phyloP scores from a whole-genome alignment of 768 basidiomycete genomes.

The Neoboletus subvelutipes region DNA sequence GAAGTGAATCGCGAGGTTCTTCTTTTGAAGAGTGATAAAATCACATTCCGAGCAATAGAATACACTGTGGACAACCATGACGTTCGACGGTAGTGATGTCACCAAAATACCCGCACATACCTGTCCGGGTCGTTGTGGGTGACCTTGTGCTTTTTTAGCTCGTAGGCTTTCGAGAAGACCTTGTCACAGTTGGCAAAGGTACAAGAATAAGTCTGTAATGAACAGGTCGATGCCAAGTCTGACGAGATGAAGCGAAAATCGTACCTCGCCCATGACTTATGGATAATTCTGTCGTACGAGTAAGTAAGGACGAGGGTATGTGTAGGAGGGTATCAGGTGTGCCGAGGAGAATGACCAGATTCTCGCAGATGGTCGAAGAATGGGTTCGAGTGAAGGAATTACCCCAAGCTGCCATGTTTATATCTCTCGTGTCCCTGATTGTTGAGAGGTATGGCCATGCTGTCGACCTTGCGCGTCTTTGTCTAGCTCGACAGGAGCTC shows the following conservation, averaged over 20 bases:
- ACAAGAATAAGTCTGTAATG: conserved; percentile 16
- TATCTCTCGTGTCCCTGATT: conserved; percentile 8
- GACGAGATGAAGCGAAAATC: neutral
- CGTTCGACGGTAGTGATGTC: neutral
- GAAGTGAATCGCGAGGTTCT: conserved; percentile 20
- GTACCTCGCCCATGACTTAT: conserved; percentile 16
- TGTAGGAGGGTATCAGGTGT: neutral
- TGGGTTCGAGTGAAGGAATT: neutral
- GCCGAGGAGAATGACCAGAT: conserved; percentile 14
- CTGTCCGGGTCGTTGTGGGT: conserved; percentile 12
- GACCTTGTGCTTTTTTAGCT: conserved; percentile 25
- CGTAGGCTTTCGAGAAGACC: conserved; percentile 15
- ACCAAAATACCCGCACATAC: neutral
- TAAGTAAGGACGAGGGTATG: neutral
- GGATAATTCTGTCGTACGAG: neutral
- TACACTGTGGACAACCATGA: conserved; percentile 9
- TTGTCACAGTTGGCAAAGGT: conserved; percentile 8
- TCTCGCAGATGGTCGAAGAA: neutral
- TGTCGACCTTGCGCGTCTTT: neutral
- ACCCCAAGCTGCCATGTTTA: conserved; percentile 6
- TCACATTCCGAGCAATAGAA: conserved; percentile 20
- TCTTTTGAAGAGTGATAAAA: conserved; percentile 22
- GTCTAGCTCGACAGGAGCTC: neutral
- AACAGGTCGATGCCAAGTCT: neutral
- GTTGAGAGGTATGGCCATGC: neutral